These are phyloP conservation scores for Baudoinia panamericana DNA, from an alignment of 495 filamentous ascomycete species.

Conservation along the genomic window DNA sequence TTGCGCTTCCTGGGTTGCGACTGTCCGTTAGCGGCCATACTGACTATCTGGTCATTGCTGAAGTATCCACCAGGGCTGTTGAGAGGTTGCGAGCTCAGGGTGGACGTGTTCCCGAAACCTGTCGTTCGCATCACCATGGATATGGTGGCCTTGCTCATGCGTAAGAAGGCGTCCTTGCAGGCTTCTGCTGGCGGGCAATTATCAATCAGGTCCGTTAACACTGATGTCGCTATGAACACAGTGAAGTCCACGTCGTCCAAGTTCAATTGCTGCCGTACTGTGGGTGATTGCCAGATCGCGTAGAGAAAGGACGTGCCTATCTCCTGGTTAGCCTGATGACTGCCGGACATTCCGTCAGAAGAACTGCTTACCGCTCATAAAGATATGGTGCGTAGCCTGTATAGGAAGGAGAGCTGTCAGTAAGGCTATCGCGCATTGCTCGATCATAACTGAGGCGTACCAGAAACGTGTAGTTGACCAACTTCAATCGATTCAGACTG, in stretches of 20 bases:
- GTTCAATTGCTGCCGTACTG: constrained; percentile 40
- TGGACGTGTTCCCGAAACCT: constrained; percentile 15
- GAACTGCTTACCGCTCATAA: constrained; percentile 64
- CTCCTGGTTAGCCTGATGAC: no score
- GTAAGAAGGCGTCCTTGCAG: constrained; percentile 86
- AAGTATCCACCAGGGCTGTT: constrained; percentile 14
- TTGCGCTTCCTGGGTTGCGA: constrained; percentile 12
- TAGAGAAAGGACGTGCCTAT: constrained; percentile 90
- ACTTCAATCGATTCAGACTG: constrained; percentile 69
- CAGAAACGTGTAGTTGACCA: constrained; percentile 92
- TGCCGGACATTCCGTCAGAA: no score
- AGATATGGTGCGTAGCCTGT: constrained; percentile 96
- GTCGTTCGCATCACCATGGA: constrained; percentile 71
- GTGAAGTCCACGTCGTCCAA: constrained; percentile 96
- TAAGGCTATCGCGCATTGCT: no score
- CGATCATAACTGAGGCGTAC: no score
- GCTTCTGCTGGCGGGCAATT: constrained; percentile 72
- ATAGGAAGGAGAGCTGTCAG: no score
- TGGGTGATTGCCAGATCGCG: constrained; percentile 89
- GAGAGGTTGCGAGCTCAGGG: constrained; percentile 12
- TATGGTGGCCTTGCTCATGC: constrained; percentile 88
- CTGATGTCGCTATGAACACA: constrained; percentile 86
- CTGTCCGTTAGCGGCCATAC: neutral
- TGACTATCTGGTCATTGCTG: constrained; percentile 10
- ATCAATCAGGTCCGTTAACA: constrained; percentile 58